Evolutionary conservation across 2,329 filamentous ascomycete genomes (phyloP).

Genomic region (Torrubiella hemipterigena): DNA sequence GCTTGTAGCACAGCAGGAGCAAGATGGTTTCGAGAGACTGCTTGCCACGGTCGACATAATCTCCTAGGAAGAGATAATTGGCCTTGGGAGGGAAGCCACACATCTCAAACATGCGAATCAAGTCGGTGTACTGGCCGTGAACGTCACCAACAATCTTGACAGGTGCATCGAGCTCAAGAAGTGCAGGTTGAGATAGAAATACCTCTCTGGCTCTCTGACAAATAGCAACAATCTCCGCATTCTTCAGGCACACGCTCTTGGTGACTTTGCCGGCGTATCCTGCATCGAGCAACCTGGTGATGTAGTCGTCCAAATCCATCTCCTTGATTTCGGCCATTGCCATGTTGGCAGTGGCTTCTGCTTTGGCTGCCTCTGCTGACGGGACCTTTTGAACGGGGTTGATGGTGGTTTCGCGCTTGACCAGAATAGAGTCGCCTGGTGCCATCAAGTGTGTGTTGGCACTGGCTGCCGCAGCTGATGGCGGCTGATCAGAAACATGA

Average conservation of each 20-base stretch:
- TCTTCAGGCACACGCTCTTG: conserved; percentile 93
- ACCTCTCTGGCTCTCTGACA: conserved; percentile 82
- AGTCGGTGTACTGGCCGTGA: conserved; percentile 90
- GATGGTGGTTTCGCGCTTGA: conserved; percentile 63
- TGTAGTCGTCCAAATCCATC: conserved; percentile 93
- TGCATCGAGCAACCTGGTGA: conserved; percentile 84
- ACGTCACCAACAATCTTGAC: conserved; percentile 98
- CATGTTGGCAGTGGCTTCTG: conserved; percentile 43
- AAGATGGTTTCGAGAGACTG: conserved; percentile 92
- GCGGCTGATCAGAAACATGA: conserved; percentile 83
- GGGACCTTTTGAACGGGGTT: conserved; percentile 45
- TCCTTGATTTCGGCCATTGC: conserved; percentile 86
- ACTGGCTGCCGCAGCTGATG: conserved; percentile 48
- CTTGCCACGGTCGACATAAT: conserved; percentile 95
- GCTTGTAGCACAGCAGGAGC: conserved; percentile 86
- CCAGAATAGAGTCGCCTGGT: conserved; percentile 80
- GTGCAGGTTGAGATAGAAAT: conserved; percentile 80
- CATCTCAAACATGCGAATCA: conserved; percentile 97
- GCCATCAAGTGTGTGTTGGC: conserved; percentile 48
- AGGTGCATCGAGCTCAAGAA: conserved; percentile 83
- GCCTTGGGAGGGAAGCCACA: conserved; percentile 86
- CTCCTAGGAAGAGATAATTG: conserved; percentile 89
- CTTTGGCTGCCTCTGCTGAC: conserved; percentile 28
- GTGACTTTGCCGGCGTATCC: conserved; percentile 95
- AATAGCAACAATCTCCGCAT: conserved; percentile 91